Percentiles rank a stretch among this genome's conserved stretches.
Evolutionary conservation across 371 early-diverging fungal genomes (phyloP).

Genomic region (Mucor sp.): DNA sequence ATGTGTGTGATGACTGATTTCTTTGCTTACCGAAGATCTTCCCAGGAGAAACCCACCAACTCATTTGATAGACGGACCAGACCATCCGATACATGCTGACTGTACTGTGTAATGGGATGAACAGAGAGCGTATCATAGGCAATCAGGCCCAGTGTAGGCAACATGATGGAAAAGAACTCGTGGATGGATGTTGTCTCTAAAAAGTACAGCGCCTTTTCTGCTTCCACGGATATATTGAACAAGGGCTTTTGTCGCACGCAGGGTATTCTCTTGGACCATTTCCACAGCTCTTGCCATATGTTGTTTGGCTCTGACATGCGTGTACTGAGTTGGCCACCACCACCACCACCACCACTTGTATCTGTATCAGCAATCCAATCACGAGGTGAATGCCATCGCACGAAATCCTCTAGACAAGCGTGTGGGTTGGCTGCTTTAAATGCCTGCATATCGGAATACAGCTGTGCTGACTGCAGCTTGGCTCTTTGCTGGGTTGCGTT

Average conservation of each 20-base stretch:
- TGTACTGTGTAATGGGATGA: slow-evolving; percentile 61
- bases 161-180: slow-evolving; percentile 69
- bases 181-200: slow-evolving; percentile 70
- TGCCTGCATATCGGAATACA: slow-evolving; percentile 83
- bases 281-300: slow-evolving; percentile 90
- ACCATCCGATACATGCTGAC: slow-evolving; percentile 47
- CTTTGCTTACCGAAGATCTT: slow-evolving; percentile 40
- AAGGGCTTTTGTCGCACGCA: slow-evolving; percentile 76
- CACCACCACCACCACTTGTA: background rate
- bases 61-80: slow-evolving; percentile 50
- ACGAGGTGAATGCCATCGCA: slow-evolving; percentile 95
- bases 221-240: slow-evolving; percentile 77
- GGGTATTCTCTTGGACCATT: slow-evolving; percentile 68
- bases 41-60: slow-evolving; percentile 56
- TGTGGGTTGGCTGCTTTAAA: slow-evolving; percentile 90
- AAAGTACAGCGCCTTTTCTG: slow-evolving; percentile 72
- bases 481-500: slow-evolving; percentile 78
- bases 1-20: too few species aligned
- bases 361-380: slow-evolving; percentile 64
- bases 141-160: slow-evolving; percentile 74
- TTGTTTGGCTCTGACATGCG: slow-evolving; percentile 84
- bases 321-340: slow-evolving; percentile 64
- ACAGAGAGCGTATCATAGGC: slow-evolving; percentile 74
- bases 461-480: slow-evolving; percentile 76
- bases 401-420: slow-evolving; percentile 82